Evolutionary conservation across 768 basidiomycete genomes (phyloP).

Genomic region (Plicaturopsis crispa): DNA sequence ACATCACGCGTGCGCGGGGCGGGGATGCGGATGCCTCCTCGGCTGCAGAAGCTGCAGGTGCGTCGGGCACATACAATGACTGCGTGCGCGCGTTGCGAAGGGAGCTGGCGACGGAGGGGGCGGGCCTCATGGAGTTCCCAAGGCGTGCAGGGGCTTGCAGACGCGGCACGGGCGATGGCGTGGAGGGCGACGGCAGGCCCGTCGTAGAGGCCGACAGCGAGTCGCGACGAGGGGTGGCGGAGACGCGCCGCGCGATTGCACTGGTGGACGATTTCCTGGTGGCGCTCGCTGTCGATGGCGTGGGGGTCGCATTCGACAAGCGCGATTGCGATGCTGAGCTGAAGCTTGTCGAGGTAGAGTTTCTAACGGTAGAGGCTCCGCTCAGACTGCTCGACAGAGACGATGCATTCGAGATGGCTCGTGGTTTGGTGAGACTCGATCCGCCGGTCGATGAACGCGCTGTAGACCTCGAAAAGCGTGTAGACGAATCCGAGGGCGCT

Average conservation of each 20-base stretch:
- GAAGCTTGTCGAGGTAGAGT: slow-evolving; percentile 16
- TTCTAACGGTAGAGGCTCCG: slow-evolving; percentile 42
- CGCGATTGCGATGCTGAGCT: slow-evolving; percentile 20
- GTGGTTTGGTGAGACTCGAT: slow-evolving; percentile 38
- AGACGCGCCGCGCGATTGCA: slow-evolving; percentile 28
- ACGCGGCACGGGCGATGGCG: slow-evolving; percentile 19
- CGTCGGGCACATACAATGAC: slow-evolving; percentile 10
- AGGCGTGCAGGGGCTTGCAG: slow-evolving; percentile 20
- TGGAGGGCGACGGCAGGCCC: slow-evolving; percentile 13
- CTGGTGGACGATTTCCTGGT: slow-evolving; percentile 30
- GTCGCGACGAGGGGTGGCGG: slow-evolving; percentile 26
- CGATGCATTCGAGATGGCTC: slow-evolving; percentile 45
- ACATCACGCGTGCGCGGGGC: slow-evolving; percentile 35
- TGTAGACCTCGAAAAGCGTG: slow-evolving; percentile 40
- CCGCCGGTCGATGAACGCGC: slow-evolving; percentile 35
- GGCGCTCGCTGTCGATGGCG: slow-evolving; percentile 24
- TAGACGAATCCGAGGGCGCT: slow-evolving; percentile 46
- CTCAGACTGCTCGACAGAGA: slow-evolving; percentile 36
- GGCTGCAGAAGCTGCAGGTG: slow-evolving; percentile 8
- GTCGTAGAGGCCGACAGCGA: slow-evolving; percentile 19
- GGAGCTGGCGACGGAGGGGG: slow-evolving; percentile 20
- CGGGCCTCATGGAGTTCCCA: slow-evolving; percentile 11
- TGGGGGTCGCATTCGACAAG: slow-evolving; percentile 46
- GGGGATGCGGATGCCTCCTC: slow-evolving; percentile 17
- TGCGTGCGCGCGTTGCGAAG: slow-evolving; percentile 16